phyloP scores from a whole-genome alignment of 805 yeast species.

The Debaryomyces hansenii region DNA sequence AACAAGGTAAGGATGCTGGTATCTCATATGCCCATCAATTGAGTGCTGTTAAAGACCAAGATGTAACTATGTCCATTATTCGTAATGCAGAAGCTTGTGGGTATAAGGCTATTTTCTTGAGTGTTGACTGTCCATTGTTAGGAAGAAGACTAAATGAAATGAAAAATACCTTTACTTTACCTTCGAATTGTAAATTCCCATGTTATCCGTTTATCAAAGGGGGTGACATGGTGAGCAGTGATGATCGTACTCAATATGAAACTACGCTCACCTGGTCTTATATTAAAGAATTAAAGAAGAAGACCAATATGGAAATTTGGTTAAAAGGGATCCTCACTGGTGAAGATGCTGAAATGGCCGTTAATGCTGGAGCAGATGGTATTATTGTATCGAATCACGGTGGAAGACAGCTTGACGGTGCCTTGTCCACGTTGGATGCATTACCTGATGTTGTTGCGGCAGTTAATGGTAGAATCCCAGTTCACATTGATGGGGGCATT shows the following conservation, averaged over 20 bases:
- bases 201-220: constrained; percentile 9
- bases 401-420: constrained; percentile 81
- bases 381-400: constrained; percentile 86
- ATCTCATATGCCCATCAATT: not conserved
- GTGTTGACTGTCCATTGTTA: constrained; percentile 33
- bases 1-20: not conserved
- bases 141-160: constrained; percentile 49
- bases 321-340: constrained; percentile 77
- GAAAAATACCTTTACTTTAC: constrained; percentile 16
- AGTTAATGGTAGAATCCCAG: constrained; percentile 50
- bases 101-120: constrained; percentile 30
- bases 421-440: constrained; percentile 72
- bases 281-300: constrained; percentile 17
- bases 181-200: not conserved
- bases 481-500: constrained; percentile 68
- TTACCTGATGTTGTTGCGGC: constrained; percentile 72
- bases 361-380: constrained; percentile 58
- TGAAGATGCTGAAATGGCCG: constrained; percentile 75
- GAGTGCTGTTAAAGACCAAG: not conserved
- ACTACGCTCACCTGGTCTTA: constrained; percentile 28
- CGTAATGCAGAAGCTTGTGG: constrained; percentile 14
- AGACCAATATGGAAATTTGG: constrained; percentile 36
- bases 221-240: constrained; percentile 23
- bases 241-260: constrained; percentile 4
- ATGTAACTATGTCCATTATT: not conserved